phyloP scores from a whole-genome alignment of 768 basidiomycete species.

The Xerocomellus dryophilus region DNA sequence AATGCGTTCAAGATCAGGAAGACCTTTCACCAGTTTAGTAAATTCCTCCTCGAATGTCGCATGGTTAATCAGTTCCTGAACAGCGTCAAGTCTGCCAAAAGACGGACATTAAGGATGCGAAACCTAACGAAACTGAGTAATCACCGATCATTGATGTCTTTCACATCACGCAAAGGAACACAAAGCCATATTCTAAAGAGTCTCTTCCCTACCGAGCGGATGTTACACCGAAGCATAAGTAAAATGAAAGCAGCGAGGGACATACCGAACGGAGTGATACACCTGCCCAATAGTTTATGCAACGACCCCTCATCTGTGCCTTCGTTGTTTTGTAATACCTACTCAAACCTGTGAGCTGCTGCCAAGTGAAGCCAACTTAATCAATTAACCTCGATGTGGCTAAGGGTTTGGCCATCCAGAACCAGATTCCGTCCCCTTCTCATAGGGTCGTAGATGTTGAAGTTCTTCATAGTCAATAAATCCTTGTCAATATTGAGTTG shows the following conservation, averaged over 20 bases:
- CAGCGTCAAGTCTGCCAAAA: constrained; percentile 77
- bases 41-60: constrained; percentile 77
- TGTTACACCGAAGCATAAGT: constrained; percentile 6
- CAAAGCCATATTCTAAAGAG: constrained; percentile 97
- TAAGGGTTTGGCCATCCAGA: constrained; percentile 91
- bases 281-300: constrained; percentile 75
- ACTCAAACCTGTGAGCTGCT: constrained; percentile 6
- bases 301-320: constrained; percentile 91
- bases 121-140: constrained; percentile 17
- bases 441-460: constrained; percentile 97
- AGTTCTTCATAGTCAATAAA: constrained; percentile 92
- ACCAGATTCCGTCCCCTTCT: constrained; percentile 80
- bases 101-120: constrained; percentile 17
- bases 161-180: constrained; percentile 77
- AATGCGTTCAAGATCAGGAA: constrained; percentile 91
- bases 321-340: constrained; percentile 90
- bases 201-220: constrained; percentile 67
- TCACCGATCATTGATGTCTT: constrained; percentile 87
- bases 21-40: constrained; percentile 66
- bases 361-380: neutral
- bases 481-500: constrained; percentile 96
- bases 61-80: constrained; percentile 84
- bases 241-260: constrained; percentile 9
- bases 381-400: constrained; percentile 80
- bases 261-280: constrained; percentile 86